phyloP scores from a whole-genome alignment of 257 asterid genomes.

The Solanum pennellii region DNA sequence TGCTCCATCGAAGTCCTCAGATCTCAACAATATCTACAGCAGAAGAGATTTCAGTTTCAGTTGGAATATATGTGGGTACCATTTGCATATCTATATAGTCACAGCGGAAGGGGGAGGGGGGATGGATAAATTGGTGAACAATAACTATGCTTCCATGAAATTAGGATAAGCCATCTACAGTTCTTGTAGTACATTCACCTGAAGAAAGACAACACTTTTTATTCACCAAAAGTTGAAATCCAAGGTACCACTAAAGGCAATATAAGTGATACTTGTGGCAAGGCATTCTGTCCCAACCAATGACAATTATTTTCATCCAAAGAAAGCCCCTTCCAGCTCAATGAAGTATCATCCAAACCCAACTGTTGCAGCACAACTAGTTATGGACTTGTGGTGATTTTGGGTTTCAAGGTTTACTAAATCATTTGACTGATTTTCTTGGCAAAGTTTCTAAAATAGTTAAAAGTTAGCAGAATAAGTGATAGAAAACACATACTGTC shows the following conservation, averaged over 20 bases:
- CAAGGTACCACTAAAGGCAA: background rate
- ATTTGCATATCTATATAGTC: background rate
- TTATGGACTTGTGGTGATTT: background rate
- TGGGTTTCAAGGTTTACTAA: background rate
- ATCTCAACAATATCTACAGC: slow-evolving; percentile 38
- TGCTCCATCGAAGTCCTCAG: slow-evolving; percentile 43
- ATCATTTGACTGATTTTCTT: background rate
- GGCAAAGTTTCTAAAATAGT: background rate
- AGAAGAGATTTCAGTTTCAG: background rate
- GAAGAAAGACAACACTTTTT: background rate
- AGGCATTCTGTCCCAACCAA: background rate
- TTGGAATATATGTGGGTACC: background rate
- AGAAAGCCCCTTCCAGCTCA: background rate
- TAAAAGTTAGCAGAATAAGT: background rate
- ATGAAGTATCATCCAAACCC: background rate
- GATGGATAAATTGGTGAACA: background rate
- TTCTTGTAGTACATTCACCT: background rate
- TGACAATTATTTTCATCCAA: background rate
- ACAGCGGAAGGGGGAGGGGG: background rate
- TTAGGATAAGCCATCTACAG: background rate
- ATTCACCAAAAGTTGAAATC: background rate
- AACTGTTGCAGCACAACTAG: background rate
- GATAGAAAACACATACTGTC: background rate
- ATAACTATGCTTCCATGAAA: background rate
- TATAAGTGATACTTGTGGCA: background rate